Percentiles rank a stretch among this genome's conserved stretches.
phyloP scores from a whole-genome alignment of 148 eudicot genomes.

The Cornus kousa region DNA sequence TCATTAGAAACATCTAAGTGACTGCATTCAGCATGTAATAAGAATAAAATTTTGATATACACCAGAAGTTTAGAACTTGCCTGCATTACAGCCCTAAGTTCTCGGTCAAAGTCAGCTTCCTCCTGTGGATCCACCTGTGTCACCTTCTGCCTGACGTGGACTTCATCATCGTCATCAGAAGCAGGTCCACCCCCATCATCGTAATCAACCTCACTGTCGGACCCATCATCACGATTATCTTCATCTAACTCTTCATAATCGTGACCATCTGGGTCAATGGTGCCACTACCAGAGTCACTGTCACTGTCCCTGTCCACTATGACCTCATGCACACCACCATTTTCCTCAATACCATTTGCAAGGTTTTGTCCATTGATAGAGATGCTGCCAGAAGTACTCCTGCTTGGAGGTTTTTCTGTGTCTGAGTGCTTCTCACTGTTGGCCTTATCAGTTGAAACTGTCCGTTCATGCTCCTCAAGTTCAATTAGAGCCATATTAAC shows the following conservation, averaged over 20 bases:
- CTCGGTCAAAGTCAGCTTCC: constrained; percentile 89
- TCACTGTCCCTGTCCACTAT: constrained; percentile 50
- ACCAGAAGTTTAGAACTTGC: constrained; percentile 18
- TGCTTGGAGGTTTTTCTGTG: constrained; percentile 53
- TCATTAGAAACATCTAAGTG: background rate
- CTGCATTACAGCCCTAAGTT: constrained; percentile 89
- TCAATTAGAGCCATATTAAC: constrained; percentile 70
- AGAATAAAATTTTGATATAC: too few relatives aligned
- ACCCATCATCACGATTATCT: constrained; percentile 55
- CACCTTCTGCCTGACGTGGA: constrained; percentile 76
- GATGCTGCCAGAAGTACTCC: constrained; percentile 30
- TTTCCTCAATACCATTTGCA: constrained; percentile 62
- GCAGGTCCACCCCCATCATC: constrained; percentile 56
- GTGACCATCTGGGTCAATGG: constrained; percentile 55
- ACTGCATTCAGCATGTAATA: background rate
- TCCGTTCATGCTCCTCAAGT: constrained; percentile 80
- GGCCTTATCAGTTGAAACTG: constrained; percentile 42
- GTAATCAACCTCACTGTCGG: constrained; percentile 74
- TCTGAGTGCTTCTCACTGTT: constrained; percentile 57
- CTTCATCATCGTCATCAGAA: constrained; percentile 86
- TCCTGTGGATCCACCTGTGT: constrained; percentile 65
- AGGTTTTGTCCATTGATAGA: constrained; percentile 50
- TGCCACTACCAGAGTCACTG: constrained; percentile 72
- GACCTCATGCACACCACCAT: constrained; percentile 67
- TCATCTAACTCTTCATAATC: constrained; percentile 73